A percentile compares a stretch with the other conserved stretches of the same genome.
These are phyloP conservation scores for Aspergillus sclerotioniger DNA, from an alignment of 495 filamentous ascomycete species.

Conservation along the genomic window DNA sequence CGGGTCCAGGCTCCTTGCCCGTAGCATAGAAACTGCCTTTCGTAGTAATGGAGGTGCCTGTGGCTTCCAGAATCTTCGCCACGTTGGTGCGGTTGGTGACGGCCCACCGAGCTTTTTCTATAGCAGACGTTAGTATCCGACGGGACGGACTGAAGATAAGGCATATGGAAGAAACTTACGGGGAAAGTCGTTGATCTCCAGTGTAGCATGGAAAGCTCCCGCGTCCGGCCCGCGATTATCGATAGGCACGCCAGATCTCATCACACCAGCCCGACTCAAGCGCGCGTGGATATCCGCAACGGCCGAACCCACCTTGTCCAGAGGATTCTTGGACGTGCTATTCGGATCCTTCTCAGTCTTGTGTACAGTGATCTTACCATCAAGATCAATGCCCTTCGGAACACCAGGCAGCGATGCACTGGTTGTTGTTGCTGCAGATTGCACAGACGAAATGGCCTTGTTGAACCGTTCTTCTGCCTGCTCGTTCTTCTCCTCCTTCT, in stretches of 20 bases:
- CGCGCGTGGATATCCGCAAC: conserved; percentile 85
- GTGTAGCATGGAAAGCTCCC: conserved; percentile 91
- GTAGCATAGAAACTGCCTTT: conserved; percentile 87
- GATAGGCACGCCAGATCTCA: conserved; percentile 89
- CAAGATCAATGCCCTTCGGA: conserved; percentile 63
- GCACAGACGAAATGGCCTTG: conserved; percentile 64
- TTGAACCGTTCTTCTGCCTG: conserved; percentile 59
- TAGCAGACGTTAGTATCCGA: conserved; percentile 25
- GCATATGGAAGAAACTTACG: conserved; percentile 50
- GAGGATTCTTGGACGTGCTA: conserved; percentile 58
- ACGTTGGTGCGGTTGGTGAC: conserved; percentile 99
- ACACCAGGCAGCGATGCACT: conserved; percentile 46
- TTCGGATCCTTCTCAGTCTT: conserved; percentile 61
- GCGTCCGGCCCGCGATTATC: conserved; percentile 99
- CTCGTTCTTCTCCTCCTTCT: conserved; percentile 64
- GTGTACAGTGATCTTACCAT: conserved; percentile 78
- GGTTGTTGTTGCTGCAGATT: conserved; percentile 48
- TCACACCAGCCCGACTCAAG: conserved; percentile 78
- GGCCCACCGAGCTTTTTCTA: conserved; percentile 95
- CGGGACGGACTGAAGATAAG: background rate
- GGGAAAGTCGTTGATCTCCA: conserved; percentile 99
- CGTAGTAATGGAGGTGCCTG: conserved; percentile 93
- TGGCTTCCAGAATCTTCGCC: conserved; percentile 93
- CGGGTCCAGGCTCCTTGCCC: conserved; percentile 74
- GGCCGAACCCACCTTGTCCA: conserved; percentile 82